Percentiles rank a stretch among this genome's conserved stretches.
These are phyloP conservation scores for Colletotrichum shisoi DNA, from an alignment of 2,329 filamentous ascomycete species.

Conservation along the genomic window DNA sequence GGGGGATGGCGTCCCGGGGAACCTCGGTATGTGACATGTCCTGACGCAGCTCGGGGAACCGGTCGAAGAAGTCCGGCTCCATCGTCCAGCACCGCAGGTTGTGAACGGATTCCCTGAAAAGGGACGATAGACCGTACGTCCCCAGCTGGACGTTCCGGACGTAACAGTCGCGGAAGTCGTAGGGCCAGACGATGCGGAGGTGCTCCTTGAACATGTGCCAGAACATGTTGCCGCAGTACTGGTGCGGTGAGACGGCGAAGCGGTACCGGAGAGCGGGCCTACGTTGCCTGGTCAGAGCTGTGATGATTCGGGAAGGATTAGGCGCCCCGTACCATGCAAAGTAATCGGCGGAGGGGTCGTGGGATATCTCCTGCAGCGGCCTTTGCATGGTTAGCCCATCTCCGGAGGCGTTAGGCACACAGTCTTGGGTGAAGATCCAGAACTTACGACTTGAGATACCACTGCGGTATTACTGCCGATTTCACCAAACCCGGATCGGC, in stretches of 20 bases:
- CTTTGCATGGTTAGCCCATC: background rate
- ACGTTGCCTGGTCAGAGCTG: background rate
- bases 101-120: slow-evolving; percentile 41
- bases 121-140: slow-evolving; percentile 41
- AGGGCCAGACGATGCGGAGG: slow-evolving; percentile 43
- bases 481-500: slow-evolving; percentile 40
- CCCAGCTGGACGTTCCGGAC: slow-evolving; percentile 41
- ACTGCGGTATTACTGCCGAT: slow-evolving; percentile 6
- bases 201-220: slow-evolving; percentile 43
- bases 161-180: slow-evolving; percentile 44
- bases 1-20: slow-evolving; percentile 4
- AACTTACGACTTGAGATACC: slow-evolving; percentile 31
- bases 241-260: slow-evolving; percentile 45
- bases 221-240: slow-evolving; percentile 46
- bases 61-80: slow-evolving; percentile 43
- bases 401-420: background rate
- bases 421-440: background rate
- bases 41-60: slow-evolving; percentile 43
- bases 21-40: slow-evolving; percentile 50
- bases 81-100: slow-evolving; percentile 46
- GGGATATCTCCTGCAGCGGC: background rate
- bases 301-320: too few relatives aligned
- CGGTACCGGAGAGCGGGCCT: slow-evolving; percentile 46
- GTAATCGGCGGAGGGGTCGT: slow-evolving; percentile 22
- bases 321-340: slow-evolving; percentile 10